Conservation (phyloP, 345 rosid species). For the Laguncularia racemosa region DNA sequence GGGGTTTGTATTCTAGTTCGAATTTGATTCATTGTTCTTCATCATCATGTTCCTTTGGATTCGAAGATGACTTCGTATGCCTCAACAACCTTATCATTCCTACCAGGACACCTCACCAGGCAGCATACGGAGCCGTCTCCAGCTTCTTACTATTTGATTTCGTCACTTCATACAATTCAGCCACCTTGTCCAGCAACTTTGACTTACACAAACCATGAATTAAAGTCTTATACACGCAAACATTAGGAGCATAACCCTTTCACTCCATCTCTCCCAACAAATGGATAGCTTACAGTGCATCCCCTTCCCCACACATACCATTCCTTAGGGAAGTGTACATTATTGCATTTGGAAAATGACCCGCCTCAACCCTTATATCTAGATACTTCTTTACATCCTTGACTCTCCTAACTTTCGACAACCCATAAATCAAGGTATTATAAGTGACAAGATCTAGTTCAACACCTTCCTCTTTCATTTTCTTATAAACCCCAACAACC, state of each 20-base stretch:
- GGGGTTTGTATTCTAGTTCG: no score
- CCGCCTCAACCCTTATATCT: constrained; percentile 50
- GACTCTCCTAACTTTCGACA: no score
- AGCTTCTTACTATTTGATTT: no score
- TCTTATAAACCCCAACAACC: constrained; percentile 56
- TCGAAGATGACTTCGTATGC: constrained; percentile 94
- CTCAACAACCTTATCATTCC: constrained; percentile 63
- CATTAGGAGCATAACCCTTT: constrained; percentile 53
- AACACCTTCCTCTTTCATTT: constrained; percentile 75
- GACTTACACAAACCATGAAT: no score
- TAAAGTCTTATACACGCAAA: no score
- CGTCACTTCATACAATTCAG: no score
- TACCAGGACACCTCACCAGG: constrained; percentile 67
- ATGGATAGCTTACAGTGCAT: constrained; percentile 49
- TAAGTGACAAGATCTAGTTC: no score
- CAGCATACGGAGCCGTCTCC: constrained; percentile 66
- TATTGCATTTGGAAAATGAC: constrained; percentile 58
- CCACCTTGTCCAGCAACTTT: no score
- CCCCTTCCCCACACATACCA: no score
- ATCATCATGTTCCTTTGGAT: no score
- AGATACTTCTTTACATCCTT: constrained; percentile 64
- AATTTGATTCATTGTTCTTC: no score
- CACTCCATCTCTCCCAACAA: constrained; percentile 76
- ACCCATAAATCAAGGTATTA: no score
- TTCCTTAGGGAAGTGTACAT: constrained; percentile 77